Base-by-base conservation (phyloP, 2,329 filamentous ascomycete species). In the Trichophyton mentagrophytes region DNA sequence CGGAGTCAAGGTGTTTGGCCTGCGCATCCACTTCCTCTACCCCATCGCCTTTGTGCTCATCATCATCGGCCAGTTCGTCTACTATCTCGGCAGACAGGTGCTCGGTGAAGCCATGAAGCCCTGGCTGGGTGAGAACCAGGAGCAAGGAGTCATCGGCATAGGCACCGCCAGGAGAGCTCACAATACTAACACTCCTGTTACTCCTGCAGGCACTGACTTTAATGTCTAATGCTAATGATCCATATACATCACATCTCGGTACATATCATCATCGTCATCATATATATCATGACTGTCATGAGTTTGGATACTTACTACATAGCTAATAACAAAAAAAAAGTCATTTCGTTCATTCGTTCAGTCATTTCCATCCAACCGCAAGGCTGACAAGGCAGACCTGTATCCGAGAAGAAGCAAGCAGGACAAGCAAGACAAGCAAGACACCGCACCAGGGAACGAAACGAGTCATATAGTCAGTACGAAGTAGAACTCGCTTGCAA, bases 101-200 rank as follows among this genome's bases (percentile, higher is more conserved):
- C 76, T 96, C 58, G 92, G 90, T 36, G 93, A 97, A 74, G 85
- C 88, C 59, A 85, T 86, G 79, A 99, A 99, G 82, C 93, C 93
- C 17, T 99, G 93, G 93, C 77, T 99, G 59, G 92, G 92, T 1
- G 81, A 84, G 61, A 85, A 90, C 71, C 93, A 99, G 79, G 88
- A 92, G 73, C 80, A 77, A 1, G 91, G 91, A 42, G 81, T 92
- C 58, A 82, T 83, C 15, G 92, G 91, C 1, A 73, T 95, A 62
- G 91, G 91, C 4, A 96, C 90, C 2, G 91, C 91, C 57, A 93
- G 89, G 80, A 80, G 85, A 66, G 87, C 13, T 1, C 8, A 38
- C 6, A 3, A 20, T 5, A 30, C 27, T 6, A 30, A 30, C 22
- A 22, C 22, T 30, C 1, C 6, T 30, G 27, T 5, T 38, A 13